A percentile compares a stretch with the other conserved stretches of the same genome.
phyloP scores from a whole-genome alignment of 1,139 yeast genomes.

The Scheffersomyces stambukii region DNA sequence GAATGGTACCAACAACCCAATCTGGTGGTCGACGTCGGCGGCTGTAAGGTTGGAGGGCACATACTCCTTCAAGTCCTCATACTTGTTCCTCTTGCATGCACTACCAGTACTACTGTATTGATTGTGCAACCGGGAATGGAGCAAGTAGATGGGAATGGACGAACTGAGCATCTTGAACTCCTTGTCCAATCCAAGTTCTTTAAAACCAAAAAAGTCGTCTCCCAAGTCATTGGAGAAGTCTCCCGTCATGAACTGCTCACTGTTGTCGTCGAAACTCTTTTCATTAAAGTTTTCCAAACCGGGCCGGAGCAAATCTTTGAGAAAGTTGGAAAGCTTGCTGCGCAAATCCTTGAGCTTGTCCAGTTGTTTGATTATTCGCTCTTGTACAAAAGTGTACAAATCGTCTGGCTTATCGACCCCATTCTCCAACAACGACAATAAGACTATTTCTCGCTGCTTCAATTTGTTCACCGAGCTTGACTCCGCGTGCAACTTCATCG shows the following conservation, averaged over 20 bases:
- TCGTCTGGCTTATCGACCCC: conserved; percentile 82
- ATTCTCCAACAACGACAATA: conserved; percentile 70
- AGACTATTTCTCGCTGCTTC: conserved; percentile 44
- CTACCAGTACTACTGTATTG: conserved; percentile 41
- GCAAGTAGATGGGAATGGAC: conserved; percentile 82
- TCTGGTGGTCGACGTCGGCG: conserved; percentile 48
- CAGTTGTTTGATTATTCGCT: conserved; percentile 67
- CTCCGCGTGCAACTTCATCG: conserved; percentile 69
- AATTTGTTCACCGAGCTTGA: conserved; percentile 49
- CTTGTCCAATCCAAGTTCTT: conserved; percentile 86
- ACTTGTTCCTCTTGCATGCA: conserved; percentile 47
- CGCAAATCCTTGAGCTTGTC: conserved; percentile 67
- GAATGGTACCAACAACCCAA: conserved; percentile 60
- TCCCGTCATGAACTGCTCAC: conserved; percentile 92
- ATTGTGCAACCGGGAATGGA: conserved; percentile 72
- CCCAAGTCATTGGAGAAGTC: conserved; percentile 92
- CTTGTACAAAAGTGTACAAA: conserved; percentile 69
- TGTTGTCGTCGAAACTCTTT: conserved; percentile 77
- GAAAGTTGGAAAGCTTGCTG: conserved; percentile 62
- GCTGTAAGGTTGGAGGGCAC: conserved; percentile 47
- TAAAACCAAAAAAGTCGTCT: conserved; percentile 95
- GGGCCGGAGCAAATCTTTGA: conserved; percentile 81
- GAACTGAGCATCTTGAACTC: conserved; percentile 86
- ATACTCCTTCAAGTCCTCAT: conserved; percentile 58
- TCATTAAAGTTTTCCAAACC: conserved; percentile 73